phyloP scores from a whole-genome alignment of 768 basidiomycete genomes.

The Cystobasidium tubakii region DNA sequence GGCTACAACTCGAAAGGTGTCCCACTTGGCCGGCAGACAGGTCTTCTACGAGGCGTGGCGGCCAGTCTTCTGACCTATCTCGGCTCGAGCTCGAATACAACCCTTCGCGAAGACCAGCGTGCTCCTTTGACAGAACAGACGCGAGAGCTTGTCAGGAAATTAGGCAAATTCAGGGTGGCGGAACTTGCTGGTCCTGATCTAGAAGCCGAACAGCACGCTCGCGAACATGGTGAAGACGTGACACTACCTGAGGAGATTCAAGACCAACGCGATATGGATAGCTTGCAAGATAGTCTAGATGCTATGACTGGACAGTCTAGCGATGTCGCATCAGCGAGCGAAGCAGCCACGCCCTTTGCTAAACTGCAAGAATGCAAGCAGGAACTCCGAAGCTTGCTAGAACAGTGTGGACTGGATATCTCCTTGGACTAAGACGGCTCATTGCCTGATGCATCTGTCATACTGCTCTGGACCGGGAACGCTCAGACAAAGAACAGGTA shows the following conservation, averaged over 20 bases:
- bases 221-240: slow-evolving; percentile 46
- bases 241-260: slow-evolving; percentile 7
- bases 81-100: slow-evolving; percentile 18
- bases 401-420: background rate
- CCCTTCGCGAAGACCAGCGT: slow-evolving; percentile 29
- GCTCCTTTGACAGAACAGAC: slow-evolving; percentile 50
- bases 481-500: too few species aligned
- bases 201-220: slow-evolving; percentile 70
- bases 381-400: background rate
- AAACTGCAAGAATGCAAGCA: background rate
- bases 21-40: slow-evolving; percentile 70
- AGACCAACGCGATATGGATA: slow-evolving; percentile 31
- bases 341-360: background rate
- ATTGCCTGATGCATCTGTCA: background rate
- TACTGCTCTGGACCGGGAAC: too few species aligned
- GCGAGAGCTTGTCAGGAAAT: slow-evolving; percentile 56
- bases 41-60: slow-evolving; percentile 66
- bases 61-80: slow-evolving; percentile 58
- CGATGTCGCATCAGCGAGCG: background rate
- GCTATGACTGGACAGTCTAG: background rate
- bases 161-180: slow-evolving; percentile 61
- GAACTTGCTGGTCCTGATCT: slow-evolving; percentile 70
- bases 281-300: slow-evolving; percentile 21
- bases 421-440: background rate
- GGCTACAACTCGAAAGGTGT: slow-evolving; percentile 70